Evolutionary conservation across 441 rosid species (phyloP).

Genomic region (Populus hybrid): DNA sequence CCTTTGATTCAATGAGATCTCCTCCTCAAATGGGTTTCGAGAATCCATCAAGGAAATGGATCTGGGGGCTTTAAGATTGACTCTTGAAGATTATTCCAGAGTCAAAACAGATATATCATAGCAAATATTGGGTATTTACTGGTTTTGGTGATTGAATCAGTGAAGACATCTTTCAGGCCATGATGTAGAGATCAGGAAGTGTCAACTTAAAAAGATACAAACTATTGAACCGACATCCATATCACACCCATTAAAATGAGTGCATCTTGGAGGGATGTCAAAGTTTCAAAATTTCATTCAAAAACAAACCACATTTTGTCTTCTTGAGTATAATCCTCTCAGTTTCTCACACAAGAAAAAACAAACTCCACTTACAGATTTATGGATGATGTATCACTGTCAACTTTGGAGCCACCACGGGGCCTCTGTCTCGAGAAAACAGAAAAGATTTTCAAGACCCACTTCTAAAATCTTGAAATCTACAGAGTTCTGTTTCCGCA

Average conservation of each 20-base stretch:
- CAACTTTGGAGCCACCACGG: not conserved
- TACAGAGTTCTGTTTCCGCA: not conserved
- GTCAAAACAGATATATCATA: constrained; percentile 1
- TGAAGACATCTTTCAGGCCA: constrained; percentile 22
- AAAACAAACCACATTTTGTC: not conserved
- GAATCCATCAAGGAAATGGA: constrained; percentile 48
- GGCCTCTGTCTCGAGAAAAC: not conserved
- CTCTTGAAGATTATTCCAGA: constrained; percentile 22
- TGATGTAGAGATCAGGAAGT: constrained; percentile 22
- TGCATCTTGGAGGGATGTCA: not conserved
- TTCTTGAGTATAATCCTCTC: not conserved
- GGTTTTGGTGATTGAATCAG: constrained; percentile 18
- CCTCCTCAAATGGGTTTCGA: constrained; percentile 38
- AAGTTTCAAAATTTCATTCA: not conserved
- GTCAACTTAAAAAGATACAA: not conserved
- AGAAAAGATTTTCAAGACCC: not conserved
- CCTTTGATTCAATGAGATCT: constrained; percentile 58
- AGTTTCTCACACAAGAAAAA: not conserved
- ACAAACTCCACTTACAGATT: not conserved
- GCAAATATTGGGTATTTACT: constrained; percentile 6
- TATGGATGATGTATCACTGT: not conserved
- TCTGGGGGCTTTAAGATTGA: constrained; percentile 13
- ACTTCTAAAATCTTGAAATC: not conserved
- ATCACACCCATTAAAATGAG: not conserved
- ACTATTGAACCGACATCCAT: not conserved